Base-by-base conservation (phyloP, 441 rosid genomes). In the Pelargonium australe region DNA sequence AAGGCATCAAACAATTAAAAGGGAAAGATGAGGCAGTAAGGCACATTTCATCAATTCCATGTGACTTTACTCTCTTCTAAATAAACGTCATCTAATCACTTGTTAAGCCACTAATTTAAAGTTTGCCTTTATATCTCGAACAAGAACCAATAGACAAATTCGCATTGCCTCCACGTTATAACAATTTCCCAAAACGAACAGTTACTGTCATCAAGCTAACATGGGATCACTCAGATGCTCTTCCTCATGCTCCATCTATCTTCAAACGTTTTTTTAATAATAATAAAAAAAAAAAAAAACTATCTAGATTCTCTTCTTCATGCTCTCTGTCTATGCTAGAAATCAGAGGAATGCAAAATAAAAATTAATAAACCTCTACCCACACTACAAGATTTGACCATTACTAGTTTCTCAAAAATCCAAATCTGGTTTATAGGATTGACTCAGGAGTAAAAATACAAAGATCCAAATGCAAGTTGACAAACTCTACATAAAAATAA, bases 391-490 rank as follows among this genome's bases (percentile, higher is more conserved):
- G 4, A 57, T 57, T 25, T 17, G 62, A 57, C 28, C 62, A 14
- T 57, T 1, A 17, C 6, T 23, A 13, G 62, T 57, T 57, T 17
- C 28, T 57, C 62, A 20, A 17, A 19, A 57, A 57, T 57, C 62
- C 62, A 8, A 11, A 19, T 7, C 20, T 8, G 10, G 19, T 16
- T 16, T 55, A 55, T 7, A 16, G 10, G 62, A 55, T 55, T 7
- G 19, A 55, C 0, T 55, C 7, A 55, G 10, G 25, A 16, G 25
- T 17, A 16, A 1, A n/a, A 16, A 17, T 17, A 8, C 62, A 57
- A 57, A 17, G 62, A 57, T 57, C 62, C 62, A 57, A 57, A 57
- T 57, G 62, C 62, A 57, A 57, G 62, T 57, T 23, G 61, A 55
- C 61, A 53, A 53, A 14, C 60, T 53, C 60, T 6, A 55, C 25